Base-by-base conservation (phyloP, 257 asterid genomes). In the Salvia hispanica region DNA sequence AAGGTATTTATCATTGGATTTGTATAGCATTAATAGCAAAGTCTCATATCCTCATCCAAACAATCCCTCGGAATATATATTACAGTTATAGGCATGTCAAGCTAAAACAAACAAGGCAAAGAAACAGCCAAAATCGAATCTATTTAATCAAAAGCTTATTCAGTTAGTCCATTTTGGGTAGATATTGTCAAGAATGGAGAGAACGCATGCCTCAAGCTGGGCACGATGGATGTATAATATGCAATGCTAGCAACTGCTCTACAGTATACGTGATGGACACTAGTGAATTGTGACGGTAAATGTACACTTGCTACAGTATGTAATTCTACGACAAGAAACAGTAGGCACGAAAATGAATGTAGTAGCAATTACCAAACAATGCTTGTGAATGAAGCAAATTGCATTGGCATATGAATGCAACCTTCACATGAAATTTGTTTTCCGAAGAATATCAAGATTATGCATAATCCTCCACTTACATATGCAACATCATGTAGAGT, bases 311-410 rank as follows among this genome's bases (percentile, higher is more conserved):
- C 62, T 36, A 64, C 0, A 16, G 14, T 4, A 6, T 18, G 58
- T 34, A 7, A 18, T 28, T 16, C 33, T 51, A 43, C 34, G 16
- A 33, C 51, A 25, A 36, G 72, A 58, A 11, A 9, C 57, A 16
- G 58, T 28, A 67, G 28, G 47, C 74, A 67, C 14, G 61, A 66
- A 34, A 39, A 37, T 10, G 11, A 54, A 15, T 8, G 39, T 9
- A 16, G 21, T 12, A 43, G 11, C 37, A 52, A 34, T 7, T 12
- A 43, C 5, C 28, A 52, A 34, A n/a, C 28, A 5, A 9, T 6
- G 13, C 43, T 44, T 5, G 45, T 18, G n/a, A n/a, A n/a, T n/a
- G n/a, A 44, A 53, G 39, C 16, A 6, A 40, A 62, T 59, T 13
- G 45, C 58, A 43, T 43, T 28, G 9, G 31, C 36, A 67, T 52